Conservation (phyloP, 495 filamentous ascomycete species). For the Xylaria longipes region DNA sequence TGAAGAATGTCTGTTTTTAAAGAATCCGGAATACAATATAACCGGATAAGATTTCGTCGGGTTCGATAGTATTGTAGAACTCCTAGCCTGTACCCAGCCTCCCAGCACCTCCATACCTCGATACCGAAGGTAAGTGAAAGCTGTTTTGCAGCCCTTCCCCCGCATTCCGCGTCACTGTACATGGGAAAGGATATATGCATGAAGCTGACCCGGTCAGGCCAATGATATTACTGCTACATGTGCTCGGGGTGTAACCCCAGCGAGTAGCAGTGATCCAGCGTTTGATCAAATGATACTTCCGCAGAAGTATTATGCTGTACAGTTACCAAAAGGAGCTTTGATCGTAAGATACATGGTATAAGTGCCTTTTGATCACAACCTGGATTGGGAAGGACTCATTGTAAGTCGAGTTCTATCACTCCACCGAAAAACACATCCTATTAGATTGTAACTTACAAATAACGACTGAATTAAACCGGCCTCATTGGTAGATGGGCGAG, state of each 20-base stretch:
- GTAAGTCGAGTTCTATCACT: constrained; percentile 6
- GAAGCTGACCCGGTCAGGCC: not conserved
- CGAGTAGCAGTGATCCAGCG: not conserved
- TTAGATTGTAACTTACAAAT: not conserved
- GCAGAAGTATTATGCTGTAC: not conserved
- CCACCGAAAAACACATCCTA: not conserved
- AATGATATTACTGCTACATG: constrained; percentile 7
- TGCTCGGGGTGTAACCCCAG: constrained; percentile 3
- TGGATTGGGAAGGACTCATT: constrained; percentile 5
- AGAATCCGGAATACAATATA: not conserved
- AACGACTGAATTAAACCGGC: not conserved
- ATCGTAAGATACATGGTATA: constrained; percentile 24
- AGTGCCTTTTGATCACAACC: constrained; percentile 24
- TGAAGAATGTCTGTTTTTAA: no score
- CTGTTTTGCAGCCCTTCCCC: not conserved
- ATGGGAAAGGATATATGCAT: constrained; percentile 9
- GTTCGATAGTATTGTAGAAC: not conserved
- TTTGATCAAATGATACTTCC: constrained; percentile 27
- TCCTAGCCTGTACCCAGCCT: not conserved
- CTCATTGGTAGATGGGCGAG: constrained; percentile 13
- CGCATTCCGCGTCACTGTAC: not conserved
- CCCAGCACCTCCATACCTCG: not conserved
- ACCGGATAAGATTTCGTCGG: not conserved
- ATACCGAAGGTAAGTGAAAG: not conserved
- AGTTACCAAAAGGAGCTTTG: not conserved